Evolutionary conservation across 1,139 yeast species (phyloP).

Genomic region (Casaregolazyma lundiana): DNA sequence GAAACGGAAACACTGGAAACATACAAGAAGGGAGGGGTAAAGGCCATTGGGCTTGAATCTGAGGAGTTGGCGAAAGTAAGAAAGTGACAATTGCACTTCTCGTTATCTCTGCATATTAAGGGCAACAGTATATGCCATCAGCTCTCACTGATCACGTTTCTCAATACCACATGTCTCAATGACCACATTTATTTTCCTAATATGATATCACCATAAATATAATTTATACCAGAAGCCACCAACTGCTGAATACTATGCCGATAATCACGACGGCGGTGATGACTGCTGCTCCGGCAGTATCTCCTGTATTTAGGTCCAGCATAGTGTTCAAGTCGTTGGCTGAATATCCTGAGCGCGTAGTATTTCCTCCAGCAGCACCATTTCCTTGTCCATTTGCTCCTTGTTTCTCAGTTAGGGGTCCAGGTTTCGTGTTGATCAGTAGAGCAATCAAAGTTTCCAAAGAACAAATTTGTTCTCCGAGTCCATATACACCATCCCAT

Average conservation of each 20-base stretch:
- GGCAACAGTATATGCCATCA: no score
- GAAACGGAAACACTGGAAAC: conserved; percentile 3
- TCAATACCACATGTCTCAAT: no score
- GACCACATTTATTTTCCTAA: background rate
- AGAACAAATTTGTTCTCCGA: conserved; percentile 78
- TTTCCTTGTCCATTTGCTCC: conserved; percentile 45
- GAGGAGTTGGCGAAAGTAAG: background rate
- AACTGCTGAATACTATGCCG: conserved; percentile 57
- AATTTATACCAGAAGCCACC: conserved; percentile 56
- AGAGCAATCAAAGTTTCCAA: conserved; percentile 58
- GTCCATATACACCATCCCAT: conserved; percentile 66
- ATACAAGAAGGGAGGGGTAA: conserved; percentile 6
- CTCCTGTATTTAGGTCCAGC: conserved; percentile 54
- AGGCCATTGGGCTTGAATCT: background rate
- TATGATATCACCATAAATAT: background rate
- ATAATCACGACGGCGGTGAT: conserved; percentile 72
- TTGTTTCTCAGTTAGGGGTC: conserved; percentile 40
- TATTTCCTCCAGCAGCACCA: conserved; percentile 30
- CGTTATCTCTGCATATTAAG: no score
- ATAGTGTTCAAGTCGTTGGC: conserved; percentile 3
- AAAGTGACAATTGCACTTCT: no score
- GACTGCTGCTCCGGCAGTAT: conserved; percentile 84
- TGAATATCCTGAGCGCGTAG: conserved; percentile 12
- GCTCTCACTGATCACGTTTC: no score
- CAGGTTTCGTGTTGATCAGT: conserved; percentile 36